These are phyloP conservation scores for Blastobotrys peoriensis DNA, from an alignment of 805 yeast genomes.

Conservation along the genomic window DNA sequence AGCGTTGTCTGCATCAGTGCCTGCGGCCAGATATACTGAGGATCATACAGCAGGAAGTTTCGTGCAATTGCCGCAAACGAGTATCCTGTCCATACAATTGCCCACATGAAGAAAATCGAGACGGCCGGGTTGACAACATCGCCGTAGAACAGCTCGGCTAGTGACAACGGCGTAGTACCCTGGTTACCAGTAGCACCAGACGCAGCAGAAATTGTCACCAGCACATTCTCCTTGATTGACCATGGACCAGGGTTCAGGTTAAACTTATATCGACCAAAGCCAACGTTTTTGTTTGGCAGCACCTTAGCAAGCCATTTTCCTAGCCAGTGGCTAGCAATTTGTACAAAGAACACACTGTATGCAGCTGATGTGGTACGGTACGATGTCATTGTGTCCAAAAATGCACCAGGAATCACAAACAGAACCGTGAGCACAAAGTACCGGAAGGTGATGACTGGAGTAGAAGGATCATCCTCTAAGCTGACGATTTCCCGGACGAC, in stretches of 20 bases:
- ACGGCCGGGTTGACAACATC: constrained; percentile 10
- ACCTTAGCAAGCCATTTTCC: constrained; percentile 16
- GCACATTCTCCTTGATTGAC: constrained; percentile 41
- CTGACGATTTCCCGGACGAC: constrained; percentile 12
- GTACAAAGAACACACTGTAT: constrained; percentile 11
- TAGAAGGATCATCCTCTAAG: constrained; percentile 10
- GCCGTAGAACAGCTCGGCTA: constrained; percentile 10
- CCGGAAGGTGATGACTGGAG: constrained; percentile 8
- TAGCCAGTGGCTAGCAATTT: constrained; percentile 11
- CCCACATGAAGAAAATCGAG: constrained; percentile 15
- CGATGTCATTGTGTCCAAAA: constrained; percentile 9
- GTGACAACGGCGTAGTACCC: constrained; percentile 11
- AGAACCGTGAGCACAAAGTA: constrained; percentile 6
- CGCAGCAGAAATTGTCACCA: constrained; percentile 12
- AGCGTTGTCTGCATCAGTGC: constrained; percentile 14
- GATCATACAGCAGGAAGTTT: constrained; percentile 11
- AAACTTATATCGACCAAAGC: constrained; percentile 24
- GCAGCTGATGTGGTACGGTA: constrained; percentile 11
- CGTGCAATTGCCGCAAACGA: constrained; percentile 14
- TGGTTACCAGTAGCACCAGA: constrained; percentile 13
- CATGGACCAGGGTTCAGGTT: constrained; percentile 50
- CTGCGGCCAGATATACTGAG: constrained; percentile 14
- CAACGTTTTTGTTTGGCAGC: constrained; percentile 33
- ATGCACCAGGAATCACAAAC: constrained; percentile 11
- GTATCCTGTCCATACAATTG: constrained; percentile 15